A percentile compares a stretch with the other conserved stretches of the same genome.
Conservation (phyloP, 495 filamentous ascomycete species). For the Penicillium lagena region DNA sequence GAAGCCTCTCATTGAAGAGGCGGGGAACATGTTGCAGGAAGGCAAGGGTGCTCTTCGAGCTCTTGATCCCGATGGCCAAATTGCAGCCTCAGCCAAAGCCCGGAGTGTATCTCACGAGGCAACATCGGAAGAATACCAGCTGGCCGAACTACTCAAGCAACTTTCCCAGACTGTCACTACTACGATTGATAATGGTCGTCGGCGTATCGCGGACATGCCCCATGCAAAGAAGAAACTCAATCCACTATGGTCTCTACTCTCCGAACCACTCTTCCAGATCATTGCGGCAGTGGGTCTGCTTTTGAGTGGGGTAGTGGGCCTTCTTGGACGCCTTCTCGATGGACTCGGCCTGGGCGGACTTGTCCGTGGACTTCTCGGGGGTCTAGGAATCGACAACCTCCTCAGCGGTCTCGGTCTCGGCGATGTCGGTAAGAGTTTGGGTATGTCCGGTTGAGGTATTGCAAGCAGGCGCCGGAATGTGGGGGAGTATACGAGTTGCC, state of each 20-base stretch:
- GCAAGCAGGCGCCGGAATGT: too few relatives aligned
- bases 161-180: constrained; percentile 54
- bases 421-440: background rate
- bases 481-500: too few relatives aligned
- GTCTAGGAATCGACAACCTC: constrained; percentile 73
- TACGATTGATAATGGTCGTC: constrained; percentile 82
- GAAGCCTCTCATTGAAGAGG: constrained; percentile 82
- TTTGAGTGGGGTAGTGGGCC: constrained; percentile 71
- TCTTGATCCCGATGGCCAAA: constrained; percentile 81
- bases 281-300: constrained; percentile 84
- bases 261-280: constrained; percentile 89
- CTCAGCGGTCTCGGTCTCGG: constrained; percentile 72
- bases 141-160: constrained; percentile 81
- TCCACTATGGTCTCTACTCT: constrained; percentile 76
- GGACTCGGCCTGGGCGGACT: constrained; percentile 78
- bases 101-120: constrained; percentile 73
- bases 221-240: constrained; percentile 92
- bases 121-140: constrained; percentile 75
- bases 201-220: constrained; percentile 83
- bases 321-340: constrained; percentile 75
- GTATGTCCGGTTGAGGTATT: too few relatives aligned
- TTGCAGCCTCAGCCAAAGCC: constrained; percentile 80
- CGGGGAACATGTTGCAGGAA: constrained; percentile 71
- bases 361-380: constrained; percentile 71
- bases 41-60: constrained; percentile 89